Evolutionary conservation across 2,329 filamentous ascomycete genomes (phyloP).

Genomic region (Bipolaris sorokiniana): DNA sequence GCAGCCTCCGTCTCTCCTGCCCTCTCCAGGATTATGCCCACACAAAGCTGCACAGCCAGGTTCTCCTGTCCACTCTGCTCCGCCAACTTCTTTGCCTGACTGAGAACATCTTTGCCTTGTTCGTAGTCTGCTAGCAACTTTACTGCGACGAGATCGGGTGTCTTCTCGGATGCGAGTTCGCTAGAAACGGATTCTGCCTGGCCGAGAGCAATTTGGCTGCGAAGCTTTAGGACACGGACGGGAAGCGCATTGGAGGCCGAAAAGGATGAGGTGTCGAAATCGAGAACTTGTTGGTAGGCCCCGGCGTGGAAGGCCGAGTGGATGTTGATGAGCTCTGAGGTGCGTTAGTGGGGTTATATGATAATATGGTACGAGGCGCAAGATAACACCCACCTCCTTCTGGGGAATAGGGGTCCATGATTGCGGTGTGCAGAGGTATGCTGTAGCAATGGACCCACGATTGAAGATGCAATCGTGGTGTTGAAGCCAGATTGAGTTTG

Average conservation of each 20-base stretch:
- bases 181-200: constrained; percentile 75
- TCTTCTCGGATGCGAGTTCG: constrained; percentile 67
- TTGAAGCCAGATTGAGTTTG: constrained; percentile 46
- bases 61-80: constrained; percentile 71
- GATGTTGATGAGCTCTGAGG: constrained; percentile 68
- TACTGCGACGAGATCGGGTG: constrained; percentile 76
- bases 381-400: constrained; percentile 65
- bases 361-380: not conserved
- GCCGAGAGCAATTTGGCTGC: constrained; percentile 82
- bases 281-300: constrained; percentile 84
- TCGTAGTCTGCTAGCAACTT: constrained; percentile 73
- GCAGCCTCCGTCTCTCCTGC: constrained; percentile 86
- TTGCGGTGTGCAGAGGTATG: constrained; percentile 1
- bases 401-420: constrained; percentile 65
- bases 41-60: constrained; percentile 77
- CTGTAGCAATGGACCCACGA: constrained; percentile 12
- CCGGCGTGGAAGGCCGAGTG: constrained; percentile 73
- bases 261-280: constrained; percentile 82
- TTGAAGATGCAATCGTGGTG: constrained; percentile 21
- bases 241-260: constrained; percentile 78
- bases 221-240: constrained; percentile 77
- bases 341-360: constrained; percentile 20
- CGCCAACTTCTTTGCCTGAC: constrained; percentile 73
- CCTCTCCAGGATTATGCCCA: constrained; percentile 80
- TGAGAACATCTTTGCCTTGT: constrained; percentile 49